A percentile compares a stretch with the other conserved stretches of the same genome.
Evolutionary conservation across 345 rosid species (phyloP).

Genomic region (Arabis hirsuta): DNA sequence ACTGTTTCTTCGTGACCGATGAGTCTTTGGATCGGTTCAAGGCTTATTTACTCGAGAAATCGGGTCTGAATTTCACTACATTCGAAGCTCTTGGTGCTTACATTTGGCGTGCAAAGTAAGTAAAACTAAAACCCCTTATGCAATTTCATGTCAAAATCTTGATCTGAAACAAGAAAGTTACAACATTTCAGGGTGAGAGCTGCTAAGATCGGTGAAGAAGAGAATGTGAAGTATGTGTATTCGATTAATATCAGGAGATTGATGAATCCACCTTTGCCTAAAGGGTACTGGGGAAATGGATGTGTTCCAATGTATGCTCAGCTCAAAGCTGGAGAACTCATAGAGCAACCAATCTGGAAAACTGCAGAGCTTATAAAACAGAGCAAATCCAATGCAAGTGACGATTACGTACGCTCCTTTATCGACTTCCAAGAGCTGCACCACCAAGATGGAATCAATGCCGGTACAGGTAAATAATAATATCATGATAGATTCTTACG

Average conservation of each 20-base stretch:
- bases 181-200: conserved; percentile 55
- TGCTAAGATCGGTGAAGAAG: conserved; percentile 48
- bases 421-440: conserved; percentile 73
- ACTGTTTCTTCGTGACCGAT: conserved; percentile 63
- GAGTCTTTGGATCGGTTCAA: conserved; percentile 70
- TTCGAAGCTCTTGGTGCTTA: conserved; percentile 90
- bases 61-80: conserved; percentile 71
- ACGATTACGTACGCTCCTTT: conserved; percentile 73
- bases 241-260: conserved; percentile 62
- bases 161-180: conserved; percentile 5
- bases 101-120: conserved; percentile 93
- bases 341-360: conserved; percentile 71
- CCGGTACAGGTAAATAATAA: conserved; percentile 46
- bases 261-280: conserved; percentile 70
- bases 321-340: conserved; percentile 55
- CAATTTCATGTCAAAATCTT: neutral
- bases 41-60: conserved; percentile 51
- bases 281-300: conserved; percentile 87
- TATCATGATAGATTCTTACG: neutral
- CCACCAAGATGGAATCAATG: conserved; percentile 52
- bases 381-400: conserved; percentile 68
- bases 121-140: neutral
- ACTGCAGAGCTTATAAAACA: conserved; percentile 72
- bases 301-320: conserved; percentile 76
- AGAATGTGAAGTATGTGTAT: conserved; percentile 69